A percentile compares a stretch with the other conserved stretches of the same genome.
These are phyloP conservation scores for Xylariaceae sp. DNA, from an alignment of 2,329 filamentous ascomycete genomes.

Conservation along the genomic window DNA sequence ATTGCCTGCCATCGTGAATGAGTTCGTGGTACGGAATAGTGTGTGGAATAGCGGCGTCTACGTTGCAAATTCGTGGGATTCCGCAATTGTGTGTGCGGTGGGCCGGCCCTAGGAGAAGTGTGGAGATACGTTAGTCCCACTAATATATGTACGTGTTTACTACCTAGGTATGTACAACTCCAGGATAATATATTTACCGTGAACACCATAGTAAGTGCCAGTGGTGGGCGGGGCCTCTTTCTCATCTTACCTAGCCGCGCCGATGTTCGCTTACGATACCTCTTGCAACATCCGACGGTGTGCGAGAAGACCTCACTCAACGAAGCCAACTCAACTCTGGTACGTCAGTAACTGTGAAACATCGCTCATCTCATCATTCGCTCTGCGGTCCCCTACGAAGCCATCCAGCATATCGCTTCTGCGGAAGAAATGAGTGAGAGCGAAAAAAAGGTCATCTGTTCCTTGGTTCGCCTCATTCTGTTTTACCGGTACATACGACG, in stretches of 20 bases:
- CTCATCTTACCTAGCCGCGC: constrained; percentile 1
- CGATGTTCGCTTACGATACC: constrained; percentile 8
- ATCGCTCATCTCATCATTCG: background rate
- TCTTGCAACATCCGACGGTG: background rate
- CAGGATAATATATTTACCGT: no score
- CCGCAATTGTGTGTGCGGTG: no score
- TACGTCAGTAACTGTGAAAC: constrained; percentile 4
- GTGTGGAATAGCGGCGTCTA: no score
- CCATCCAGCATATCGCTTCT: background rate
- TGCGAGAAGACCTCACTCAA: background rate
- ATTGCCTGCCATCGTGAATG: no score
- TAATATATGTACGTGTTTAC: no score
- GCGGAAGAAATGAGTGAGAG: background rate
- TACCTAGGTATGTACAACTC: no score
- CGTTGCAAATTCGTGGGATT: no score
- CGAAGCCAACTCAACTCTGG: background rate
- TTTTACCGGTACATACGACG: background rate
- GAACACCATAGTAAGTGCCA: no score
- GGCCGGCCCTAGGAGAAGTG: no score
- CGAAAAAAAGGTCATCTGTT: background rate
- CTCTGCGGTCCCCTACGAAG: background rate
- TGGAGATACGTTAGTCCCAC: no score
- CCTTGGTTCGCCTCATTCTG: background rate
- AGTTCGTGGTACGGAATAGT: no score
- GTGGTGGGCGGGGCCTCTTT: background rate